Evolutionary conservation across 129 eudicot species (phyloP).

Genomic region (Tanacetum coccineum): DNA sequence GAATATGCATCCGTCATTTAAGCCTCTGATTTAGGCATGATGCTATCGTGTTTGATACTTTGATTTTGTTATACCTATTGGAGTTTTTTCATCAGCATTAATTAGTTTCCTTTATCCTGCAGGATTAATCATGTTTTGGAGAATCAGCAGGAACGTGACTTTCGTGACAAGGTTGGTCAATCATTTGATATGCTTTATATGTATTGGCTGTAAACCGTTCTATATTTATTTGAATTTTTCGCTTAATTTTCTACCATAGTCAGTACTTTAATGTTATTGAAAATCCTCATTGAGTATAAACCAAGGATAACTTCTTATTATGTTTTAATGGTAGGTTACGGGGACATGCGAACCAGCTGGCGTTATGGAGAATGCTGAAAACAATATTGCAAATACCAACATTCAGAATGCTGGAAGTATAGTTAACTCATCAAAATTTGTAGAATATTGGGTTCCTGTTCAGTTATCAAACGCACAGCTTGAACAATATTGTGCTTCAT

Average conservation of each 20-base stretch:
- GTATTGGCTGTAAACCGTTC: background rate
- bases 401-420: constrained; percentile 29
- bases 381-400: constrained; percentile 12
- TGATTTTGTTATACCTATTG: background rate
- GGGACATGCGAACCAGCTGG: constrained; percentile 33
- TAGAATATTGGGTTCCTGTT: constrained; percentile 89
- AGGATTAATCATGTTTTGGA: constrained; percentile 45
- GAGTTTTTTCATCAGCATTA: constrained; percentile 6
- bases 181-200: constrained; percentile 6
- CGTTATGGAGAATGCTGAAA: constrained; percentile 23
- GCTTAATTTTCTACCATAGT: too few species aligned
- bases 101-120: constrained; percentile 30
- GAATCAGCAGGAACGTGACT: constrained; percentile 41
- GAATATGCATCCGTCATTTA: background rate
- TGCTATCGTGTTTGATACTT: background rate
- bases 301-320: too few species aligned
- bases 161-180: constrained; percentile 49
- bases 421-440: constrained; percentile 41
- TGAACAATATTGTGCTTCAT: constrained; percentile 78
- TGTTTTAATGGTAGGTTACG: constrained; percentile 39
- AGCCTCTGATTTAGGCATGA: constrained; percentile 8
- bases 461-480: constrained; percentile 75
- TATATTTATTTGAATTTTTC: background rate
- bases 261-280: too few species aligned
- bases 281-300: too few species aligned